Conservation (phyloP, 164 flowering plant species). For the Annona cherimola region DNA sequence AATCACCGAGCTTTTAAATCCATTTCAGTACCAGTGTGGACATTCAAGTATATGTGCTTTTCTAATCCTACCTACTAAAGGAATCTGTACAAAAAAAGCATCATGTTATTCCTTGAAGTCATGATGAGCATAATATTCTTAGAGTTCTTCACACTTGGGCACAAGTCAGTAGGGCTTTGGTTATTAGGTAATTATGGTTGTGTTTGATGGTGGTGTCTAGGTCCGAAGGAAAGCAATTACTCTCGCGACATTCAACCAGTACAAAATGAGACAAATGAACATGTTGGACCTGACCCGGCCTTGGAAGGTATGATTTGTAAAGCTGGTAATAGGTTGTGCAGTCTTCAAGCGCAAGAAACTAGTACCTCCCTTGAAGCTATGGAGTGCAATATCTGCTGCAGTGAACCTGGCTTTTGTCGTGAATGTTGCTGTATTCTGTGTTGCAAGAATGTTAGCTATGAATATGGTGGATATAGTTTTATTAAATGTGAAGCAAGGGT, state of each 20-base stretch:
- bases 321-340: constrained; percentile 56
- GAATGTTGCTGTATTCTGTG: constrained; percentile 79
- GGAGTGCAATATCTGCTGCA: constrained; percentile 60
- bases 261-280: constrained; percentile 19
- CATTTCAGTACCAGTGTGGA: no score
- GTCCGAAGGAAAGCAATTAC: background rate
- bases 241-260: constrained; percentile 8
- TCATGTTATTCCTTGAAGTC: no score
- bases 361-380: constrained; percentile 24
- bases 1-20: no score
- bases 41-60: no score
- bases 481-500: constrained; percentile 65
- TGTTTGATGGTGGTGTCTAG: background rate
- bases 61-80: no score
- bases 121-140: background rate
- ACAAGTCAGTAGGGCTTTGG: background rate
- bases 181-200: background rate
- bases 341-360: constrained; percentile 25
- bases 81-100: no score
- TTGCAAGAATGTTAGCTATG: constrained; percentile 23
- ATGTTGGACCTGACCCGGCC: constrained; percentile 20
- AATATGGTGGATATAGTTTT: constrained; percentile 34
- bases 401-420: constrained; percentile 30
- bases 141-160: background rate
- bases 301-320: constrained; percentile 37